A percentile compares a stretch with the other conserved stretches of the same genome.
Evolutionary conservation across 2,329 filamentous ascomycete genomes (phyloP).

Genomic region (Beauveria medogensis): DNA sequence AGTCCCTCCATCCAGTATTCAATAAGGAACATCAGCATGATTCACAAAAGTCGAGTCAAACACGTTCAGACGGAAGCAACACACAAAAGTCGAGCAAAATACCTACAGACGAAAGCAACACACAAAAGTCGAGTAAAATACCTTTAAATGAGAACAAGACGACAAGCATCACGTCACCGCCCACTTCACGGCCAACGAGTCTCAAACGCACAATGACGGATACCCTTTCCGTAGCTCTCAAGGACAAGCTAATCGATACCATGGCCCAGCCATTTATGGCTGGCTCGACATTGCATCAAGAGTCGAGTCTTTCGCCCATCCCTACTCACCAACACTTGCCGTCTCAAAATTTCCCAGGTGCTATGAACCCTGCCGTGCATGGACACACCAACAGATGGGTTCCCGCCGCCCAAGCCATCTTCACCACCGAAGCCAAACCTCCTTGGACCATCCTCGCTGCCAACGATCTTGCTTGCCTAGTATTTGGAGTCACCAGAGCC

Average conservation of each 20-base stretch:
- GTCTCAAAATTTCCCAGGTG: conserved; percentile 35
- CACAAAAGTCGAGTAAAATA: conserved; percentile 44
- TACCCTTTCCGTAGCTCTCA: conserved; percentile 62
- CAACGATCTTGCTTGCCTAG: conserved; percentile 89
- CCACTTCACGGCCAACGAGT: conserved; percentile 52
- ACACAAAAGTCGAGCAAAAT: conserved; percentile 44
- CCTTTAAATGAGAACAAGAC: conserved; percentile 49
- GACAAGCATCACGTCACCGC: conserved; percentile 40
- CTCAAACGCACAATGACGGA: conserved; percentile 88
- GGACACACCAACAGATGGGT: conserved; percentile 85
- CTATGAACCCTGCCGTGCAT: conserved; percentile 59
- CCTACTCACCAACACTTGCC: conserved; percentile 30
- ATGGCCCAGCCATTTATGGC: conserved; percentile 73
- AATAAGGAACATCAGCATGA: conserved; percentile 19
- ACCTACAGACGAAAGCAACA: conserved; percentile 17
- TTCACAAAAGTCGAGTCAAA: conserved; percentile 44
- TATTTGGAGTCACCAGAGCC: conserved; percentile 98
- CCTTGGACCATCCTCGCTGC: conserved; percentile 96
- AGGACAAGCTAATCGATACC: conserved; percentile 77
- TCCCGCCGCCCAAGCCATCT: conserved; percentile 89
- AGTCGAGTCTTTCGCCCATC: conserved; percentile 35
- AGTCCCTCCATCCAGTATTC: conserved; percentile 13
- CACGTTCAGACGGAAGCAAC: conserved; percentile 25
- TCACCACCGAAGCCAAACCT: conserved; percentile 82
- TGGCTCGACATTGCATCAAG: conserved; percentile 27